Percentiles rank a stretch among this genome's conserved stretches.
Evolutionary conservation across 352 stramenopile species (phyloP).

Genomic region (Aphanomyces euteiches): DNA sequence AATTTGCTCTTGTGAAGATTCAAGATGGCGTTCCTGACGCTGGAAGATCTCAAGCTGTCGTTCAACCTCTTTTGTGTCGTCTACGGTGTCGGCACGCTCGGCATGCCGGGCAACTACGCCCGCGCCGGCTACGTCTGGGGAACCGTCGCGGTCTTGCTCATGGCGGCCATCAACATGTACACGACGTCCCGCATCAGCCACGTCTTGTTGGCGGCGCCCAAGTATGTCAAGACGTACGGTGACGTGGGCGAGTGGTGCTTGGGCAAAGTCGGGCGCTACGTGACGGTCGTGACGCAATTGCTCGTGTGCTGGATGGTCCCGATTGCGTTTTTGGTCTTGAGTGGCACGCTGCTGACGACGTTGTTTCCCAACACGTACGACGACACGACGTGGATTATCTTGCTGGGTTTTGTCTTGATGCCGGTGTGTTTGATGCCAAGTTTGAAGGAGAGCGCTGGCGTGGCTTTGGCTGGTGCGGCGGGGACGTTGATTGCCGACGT

Average conservation of each 20-base stretch:
- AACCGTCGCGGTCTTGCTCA: conserved; percentile 28
- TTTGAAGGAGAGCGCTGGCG: conserved; percentile 33
- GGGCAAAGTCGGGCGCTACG: conserved; percentile 30
- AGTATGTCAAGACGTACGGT: conserved; percentile 31
- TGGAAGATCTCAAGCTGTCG: conserved; percentile 34
- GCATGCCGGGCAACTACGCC: conserved; percentile 35
- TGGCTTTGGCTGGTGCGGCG: conserved; percentile 25
- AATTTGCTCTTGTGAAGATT: no score
- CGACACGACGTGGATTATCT: conserved; percentile 31
- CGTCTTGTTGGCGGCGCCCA: conserved; percentile 32
- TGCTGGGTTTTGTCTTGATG: conserved; percentile 32
- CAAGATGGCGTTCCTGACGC: conserved; percentile 27
- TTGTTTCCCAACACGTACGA: conserved; percentile 32
- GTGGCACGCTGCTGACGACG: conserved; percentile 26
- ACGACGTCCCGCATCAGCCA: conserved; percentile 30
- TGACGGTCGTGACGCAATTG: conserved; percentile 30
- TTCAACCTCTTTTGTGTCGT: conserved; percentile 34
- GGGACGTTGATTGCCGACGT: conserved; percentile 33
- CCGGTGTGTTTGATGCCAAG: conserved; percentile 34
- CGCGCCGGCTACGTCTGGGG: conserved; percentile 29
- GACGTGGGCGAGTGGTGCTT: conserved; percentile 33
- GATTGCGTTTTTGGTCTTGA: conserved; percentile 33
- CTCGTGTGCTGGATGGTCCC: conserved; percentile 32
- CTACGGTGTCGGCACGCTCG: conserved; percentile 34
- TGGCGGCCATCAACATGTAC: conserved; percentile 35